Evolutionary conservation across 2,329 filamentous ascomycete species (phyloP), one percentile per base, ranked within the genome.

Genomic region (Epichloe baconii): DNA sequence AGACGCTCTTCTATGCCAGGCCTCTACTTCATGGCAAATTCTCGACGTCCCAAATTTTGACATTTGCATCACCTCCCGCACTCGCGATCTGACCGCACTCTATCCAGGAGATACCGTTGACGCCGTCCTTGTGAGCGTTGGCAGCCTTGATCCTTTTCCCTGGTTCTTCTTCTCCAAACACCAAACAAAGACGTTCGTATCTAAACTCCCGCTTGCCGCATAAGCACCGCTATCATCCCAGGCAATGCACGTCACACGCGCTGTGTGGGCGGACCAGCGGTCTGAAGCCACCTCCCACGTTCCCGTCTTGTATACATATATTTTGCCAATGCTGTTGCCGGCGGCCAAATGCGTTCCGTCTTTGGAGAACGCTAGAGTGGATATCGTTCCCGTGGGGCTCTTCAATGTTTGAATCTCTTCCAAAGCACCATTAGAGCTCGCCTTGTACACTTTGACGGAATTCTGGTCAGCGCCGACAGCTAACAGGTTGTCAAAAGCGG

Each of bases 81-180:
- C 85, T 94, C 10, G 86, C 82, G 47, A 97, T 75, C 69, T 79
- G 87, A 52, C 74, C 74, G 8, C 77, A 80, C 31, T 76, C 77
- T 14, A 87, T 75, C 89, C 91, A 98, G 12, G 78, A 78, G 15
- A 97, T 85, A 15, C 87, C 91, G 58, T 85, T 88, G 17, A 97
- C 89, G 10, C 93, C 93, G 63, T 97, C 93, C 71, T 96, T 96
- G 71, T 98, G 93, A 47, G 91, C 89, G 63, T 95, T 95, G 21
- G 82, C 70, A 14, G 82, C 84, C 72, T 93, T 91, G 58, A 94
- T 79, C 58, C 91, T 79, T 67, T 86, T 86, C 2, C 88, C 91
- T 26, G 91, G 61, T 87, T 85, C 55, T 69, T 76, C 64, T 88
- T 86, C 40, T 72, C 75, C 51, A 96, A 68, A 65, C 88, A 95